Base-by-base conservation (phyloP, 2,329 filamentous ascomycete species). In the Epichloe baconii region DNA sequence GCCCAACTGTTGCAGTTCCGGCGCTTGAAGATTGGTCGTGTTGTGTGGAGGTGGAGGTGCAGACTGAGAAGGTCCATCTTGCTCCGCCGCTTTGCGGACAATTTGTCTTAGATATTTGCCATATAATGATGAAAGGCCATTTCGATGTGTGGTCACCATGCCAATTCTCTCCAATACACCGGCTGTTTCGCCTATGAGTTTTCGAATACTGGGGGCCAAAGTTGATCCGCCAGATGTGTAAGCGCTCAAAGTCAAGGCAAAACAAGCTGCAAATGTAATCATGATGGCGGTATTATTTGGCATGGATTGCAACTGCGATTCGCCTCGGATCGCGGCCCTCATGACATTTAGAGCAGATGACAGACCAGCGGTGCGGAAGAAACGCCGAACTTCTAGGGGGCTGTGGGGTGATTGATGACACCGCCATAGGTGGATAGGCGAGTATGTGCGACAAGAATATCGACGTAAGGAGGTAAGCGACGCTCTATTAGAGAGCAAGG, bases 281-380 rank as follows among this genome's bases (percentile, higher is more conserved):
- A 88, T 88, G 56, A 87, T 85, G 51, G 83, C 78, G 0, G 84
- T 86, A 57, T 88, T 88, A 64, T 88, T 88, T 0, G 84, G 84
- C 83, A 88, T 88, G 0, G 83, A 86, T 51, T 80, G 80, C 0
- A 88, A 72, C 54, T 83, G 77, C 0, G 74, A 70, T 60, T 88
- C 84, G 36, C 83, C 83, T 63, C 86, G 83, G 5, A 87, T 85
- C 0, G 83, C 83, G 2, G 81, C 82, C 21, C 84, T 78, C 72
- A 88, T 78, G 4, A 88, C 85, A 52, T 86, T 86, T n/a, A 88
- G 66, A 0, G 85, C 82, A 0, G 83, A 84, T 0, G 83, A 85
- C 0, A 88, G 72, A 1, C 83, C 82, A 0, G 83, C 84, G 0
- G 82, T 80, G 41, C 83, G 79, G 65, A 88, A 88, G 63, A 85